Evolutionary conservation across 345 rosid genomes (phyloP).

Genomic region (Psidium friedrichsthalianum): DNA sequence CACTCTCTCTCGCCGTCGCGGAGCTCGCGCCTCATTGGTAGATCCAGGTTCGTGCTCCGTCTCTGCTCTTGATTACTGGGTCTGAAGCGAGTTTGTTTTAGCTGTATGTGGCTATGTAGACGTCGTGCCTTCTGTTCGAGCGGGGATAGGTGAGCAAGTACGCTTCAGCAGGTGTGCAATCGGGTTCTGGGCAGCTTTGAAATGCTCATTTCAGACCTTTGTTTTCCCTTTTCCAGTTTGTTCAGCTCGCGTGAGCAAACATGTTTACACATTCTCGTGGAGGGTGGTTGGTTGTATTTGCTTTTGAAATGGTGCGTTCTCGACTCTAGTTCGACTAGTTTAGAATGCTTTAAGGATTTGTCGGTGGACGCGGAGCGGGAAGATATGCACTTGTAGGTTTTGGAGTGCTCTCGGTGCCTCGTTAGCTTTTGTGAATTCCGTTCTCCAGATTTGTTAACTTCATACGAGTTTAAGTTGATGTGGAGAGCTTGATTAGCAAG

Average conservation of each 20-base stretch:
- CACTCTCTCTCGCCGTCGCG: background rate
- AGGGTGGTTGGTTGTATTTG: background rate
- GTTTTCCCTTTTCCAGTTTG: background rate
- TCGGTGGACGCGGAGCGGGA: background rate
- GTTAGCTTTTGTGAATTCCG: background rate
- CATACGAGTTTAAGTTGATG: background rate
- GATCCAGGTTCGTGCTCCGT: background rate
- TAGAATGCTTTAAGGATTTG: background rate
- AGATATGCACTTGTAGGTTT: background rate
- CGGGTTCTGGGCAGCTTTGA: background rate
- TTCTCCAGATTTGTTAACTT: background rate
- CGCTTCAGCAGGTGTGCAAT: background rate
- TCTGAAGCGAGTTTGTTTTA: background rate
- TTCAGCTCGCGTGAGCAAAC: background rate
- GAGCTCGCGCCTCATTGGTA: background rate
- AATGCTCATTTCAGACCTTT: background rate
- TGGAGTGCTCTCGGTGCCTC: background rate
- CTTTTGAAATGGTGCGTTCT: background rate
- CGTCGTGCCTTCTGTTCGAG: background rate
- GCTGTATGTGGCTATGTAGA: background rate
- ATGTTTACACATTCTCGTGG: background rate
- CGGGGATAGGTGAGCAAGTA: background rate
- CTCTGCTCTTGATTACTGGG: background rate
- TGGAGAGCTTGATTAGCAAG: background rate
- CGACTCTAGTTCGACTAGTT: background rate